Conservation (phyloP, 1,284 basidiomycete species). For the Apiotrichum domesticum region DNA sequence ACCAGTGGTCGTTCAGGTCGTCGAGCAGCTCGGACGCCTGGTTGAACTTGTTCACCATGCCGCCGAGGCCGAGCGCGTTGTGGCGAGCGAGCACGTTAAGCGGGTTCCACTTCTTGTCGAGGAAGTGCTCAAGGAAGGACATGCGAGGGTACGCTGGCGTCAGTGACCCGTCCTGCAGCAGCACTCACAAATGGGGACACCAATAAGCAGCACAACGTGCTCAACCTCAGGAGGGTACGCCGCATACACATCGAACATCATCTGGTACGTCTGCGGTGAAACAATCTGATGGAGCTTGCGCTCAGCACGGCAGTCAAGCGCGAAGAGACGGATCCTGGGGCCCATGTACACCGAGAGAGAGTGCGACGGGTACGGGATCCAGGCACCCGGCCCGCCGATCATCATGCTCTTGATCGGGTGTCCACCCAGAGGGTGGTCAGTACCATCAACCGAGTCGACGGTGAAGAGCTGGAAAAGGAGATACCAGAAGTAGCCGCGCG, state of each 20-base stretch:
- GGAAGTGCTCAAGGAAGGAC: slow-evolving; percentile 66
- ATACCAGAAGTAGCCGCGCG: slow-evolving; percentile 78
- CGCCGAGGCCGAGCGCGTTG: slow-evolving; percentile 57
- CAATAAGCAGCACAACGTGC: slow-evolving; percentile 74
- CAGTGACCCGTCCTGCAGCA: slow-evolving; percentile 45
- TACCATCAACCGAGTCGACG: slow-evolving; percentile 67
- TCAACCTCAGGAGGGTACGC: slow-evolving; percentile 61
- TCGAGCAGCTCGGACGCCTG: slow-evolving; percentile 83
- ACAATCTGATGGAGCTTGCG: slow-evolving; percentile 73
- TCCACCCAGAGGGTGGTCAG: slow-evolving; percentile 53
- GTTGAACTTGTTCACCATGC: slow-evolving; percentile 86
- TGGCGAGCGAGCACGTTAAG: slow-evolving; percentile 60
- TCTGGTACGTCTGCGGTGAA: slow-evolving; percentile 63
- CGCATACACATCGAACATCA: slow-evolving; percentile 60
- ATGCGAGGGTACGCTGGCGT: slow-evolving; percentile 86
- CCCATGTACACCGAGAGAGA: slow-evolving; percentile 58
- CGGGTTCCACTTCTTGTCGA: slow-evolving; percentile 77
- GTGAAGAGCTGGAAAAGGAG: slow-evolving; percentile 88
- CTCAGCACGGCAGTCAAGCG: slow-evolving; percentile 87
- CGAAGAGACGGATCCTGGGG: slow-evolving; percentile 61
- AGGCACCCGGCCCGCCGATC: slow-evolving; percentile 67
- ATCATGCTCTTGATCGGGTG: slow-evolving; percentile 68
- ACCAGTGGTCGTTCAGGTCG: slow-evolving; percentile 91
- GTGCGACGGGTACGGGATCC: slow-evolving; percentile 70
- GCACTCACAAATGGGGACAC: slow-evolving; percentile 47